phyloP scores from a whole-genome alignment of 805 yeast species.

The Metschnikowia santaceciliae region DNA sequence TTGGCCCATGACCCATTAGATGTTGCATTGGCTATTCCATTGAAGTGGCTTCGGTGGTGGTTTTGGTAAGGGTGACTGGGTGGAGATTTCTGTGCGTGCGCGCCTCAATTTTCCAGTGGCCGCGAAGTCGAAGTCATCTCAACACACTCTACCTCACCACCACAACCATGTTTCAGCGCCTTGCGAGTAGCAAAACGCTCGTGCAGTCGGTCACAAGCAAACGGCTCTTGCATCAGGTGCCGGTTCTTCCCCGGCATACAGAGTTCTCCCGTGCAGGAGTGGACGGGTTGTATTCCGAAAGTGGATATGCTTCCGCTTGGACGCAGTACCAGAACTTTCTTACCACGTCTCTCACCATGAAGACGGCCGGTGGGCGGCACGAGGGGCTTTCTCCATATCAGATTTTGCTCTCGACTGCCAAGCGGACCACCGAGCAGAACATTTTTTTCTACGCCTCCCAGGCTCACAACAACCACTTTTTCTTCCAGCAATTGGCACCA shows the following conservation, averaged over 20 bases:
- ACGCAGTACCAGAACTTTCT: slow-evolving; percentile 67
- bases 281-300: slow-evolving; percentile 57
- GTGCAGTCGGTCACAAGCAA: background rate
- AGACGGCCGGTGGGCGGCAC: slow-evolving; percentile 74
- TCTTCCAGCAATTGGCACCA: slow-evolving; percentile 58
- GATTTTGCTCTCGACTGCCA: slow-evolving; percentile 61
- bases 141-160: background rate
- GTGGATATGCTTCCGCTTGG: slow-evolving; percentile 78
- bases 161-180: background rate
- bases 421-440: slow-evolving; percentile 59
- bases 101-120: background rate
- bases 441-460: slow-evolving; percentile 88
- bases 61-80: too few species aligned
- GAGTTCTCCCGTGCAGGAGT: slow-evolving; percentile 47
- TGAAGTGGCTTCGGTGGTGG: too few species aligned
- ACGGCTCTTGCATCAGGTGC: slow-evolving; percentile 54
- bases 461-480: slow-evolving; percentile 88
- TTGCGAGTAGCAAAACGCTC: background rate
- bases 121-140: background rate
- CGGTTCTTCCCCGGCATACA: slow-evolving; percentile 44
- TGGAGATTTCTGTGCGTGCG: background rate
- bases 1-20: too few species aligned
- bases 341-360: slow-evolving; percentile 55
- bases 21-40: too few species aligned
- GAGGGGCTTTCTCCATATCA: slow-evolving; percentile 76